phyloP scores from a whole-genome alignment of 129 eudicot genomes.

The Helianthus annuus region HanXRQr2.0-SUNRISE NC_035441.2:182309459-182309958 shows the following conservation, averaged over 20 bases:
- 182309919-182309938: neutral
- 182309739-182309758: conserved; percentile 55
- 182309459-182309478: too few relatives aligned
- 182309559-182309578: too few relatives aligned
- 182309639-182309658: conserved; percentile 52
- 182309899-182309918: neutral
- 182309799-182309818: conserved; percentile 57
- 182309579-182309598: too few relatives aligned
- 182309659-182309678: conserved; percentile 52
- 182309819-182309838: neutral
- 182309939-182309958: neutral
- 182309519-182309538: too few relatives aligned
- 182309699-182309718: conserved; percentile 30
- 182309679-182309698: conserved; percentile 60
- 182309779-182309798: conserved; percentile 69
- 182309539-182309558: too few relatives aligned
- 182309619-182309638: neutral
- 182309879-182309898: neutral
- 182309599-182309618: too few relatives aligned
- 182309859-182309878: neutral
- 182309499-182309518: too few relatives aligned
- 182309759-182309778: conserved; percentile 72
- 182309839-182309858: neutral
- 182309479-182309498: too few relatives aligned
- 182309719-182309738: conserved; percentile 35